Evolutionary conservation across 495 filamentous ascomycete species (phyloP).

Genomic region (Aspergillus funiculosus): DNA sequence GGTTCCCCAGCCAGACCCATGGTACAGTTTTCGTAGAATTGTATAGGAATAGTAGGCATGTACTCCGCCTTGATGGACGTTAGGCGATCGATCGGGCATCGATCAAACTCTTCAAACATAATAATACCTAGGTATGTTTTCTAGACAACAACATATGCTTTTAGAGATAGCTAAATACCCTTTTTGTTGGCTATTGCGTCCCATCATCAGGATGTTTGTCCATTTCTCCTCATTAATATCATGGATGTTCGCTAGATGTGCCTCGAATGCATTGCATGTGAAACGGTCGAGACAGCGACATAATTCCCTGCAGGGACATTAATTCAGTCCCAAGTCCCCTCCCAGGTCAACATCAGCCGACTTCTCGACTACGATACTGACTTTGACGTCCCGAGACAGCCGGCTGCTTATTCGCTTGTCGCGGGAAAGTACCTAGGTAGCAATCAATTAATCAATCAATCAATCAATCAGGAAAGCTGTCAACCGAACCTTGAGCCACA

Average conservation of each 20-base stretch:
- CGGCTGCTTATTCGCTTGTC: slow-evolving; percentile 3
- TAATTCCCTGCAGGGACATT: background rate
- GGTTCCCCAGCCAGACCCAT: slow-evolving; percentile 12
- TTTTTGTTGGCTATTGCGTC: too few relatives aligned
- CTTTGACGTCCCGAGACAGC: background rate
- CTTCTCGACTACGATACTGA: too few relatives aligned
- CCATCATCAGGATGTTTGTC: too few relatives aligned
- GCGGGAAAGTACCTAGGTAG: background rate
- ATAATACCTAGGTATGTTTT: too few relatives aligned
- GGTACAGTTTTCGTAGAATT: slow-evolving; percentile 12
- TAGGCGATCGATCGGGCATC: slow-evolving; percentile 21
- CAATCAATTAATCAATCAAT: too few relatives aligned
- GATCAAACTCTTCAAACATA: background rate
- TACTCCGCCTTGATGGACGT: background rate
- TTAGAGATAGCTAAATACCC: too few relatives aligned
- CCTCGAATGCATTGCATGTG: slow-evolving; percentile 7
- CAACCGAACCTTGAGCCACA: background rate
- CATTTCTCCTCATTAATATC: background rate
- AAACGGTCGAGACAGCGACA: background rate
- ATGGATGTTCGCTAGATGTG: background rate
- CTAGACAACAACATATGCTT: too few relatives aligned
- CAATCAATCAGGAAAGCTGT: too few relatives aligned
- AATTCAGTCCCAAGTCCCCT: background rate
- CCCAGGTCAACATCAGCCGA: too few relatives aligned
- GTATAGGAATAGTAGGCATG: too few relatives aligned